Conservation (phyloP, 106 monocot genomes). For the Platanthera guangdongensis region DNA sequence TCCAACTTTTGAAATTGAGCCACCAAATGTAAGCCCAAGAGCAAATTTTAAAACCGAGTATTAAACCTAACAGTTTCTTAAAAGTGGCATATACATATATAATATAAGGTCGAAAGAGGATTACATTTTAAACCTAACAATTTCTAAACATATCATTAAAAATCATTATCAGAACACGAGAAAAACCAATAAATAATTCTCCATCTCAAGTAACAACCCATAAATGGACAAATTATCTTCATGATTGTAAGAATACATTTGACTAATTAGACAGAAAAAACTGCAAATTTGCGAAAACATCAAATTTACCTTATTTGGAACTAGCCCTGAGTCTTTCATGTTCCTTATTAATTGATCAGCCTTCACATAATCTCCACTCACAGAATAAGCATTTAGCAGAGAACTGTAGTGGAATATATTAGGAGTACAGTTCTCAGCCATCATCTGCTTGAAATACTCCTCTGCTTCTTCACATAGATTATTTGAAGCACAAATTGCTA, state of each 20-base stretch:
- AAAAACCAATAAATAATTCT: not conserved
- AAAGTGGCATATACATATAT: not conserved
- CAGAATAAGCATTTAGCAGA: constrained; percentile 84
- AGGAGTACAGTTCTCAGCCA: constrained; percentile 48
- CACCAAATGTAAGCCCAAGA: not conserved
- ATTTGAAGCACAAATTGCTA: constrained; percentile 84
- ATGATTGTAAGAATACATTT: not conserved
- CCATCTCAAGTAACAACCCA: not conserved
- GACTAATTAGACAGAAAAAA: not conserved
- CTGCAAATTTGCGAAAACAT: not conserved
- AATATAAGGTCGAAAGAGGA: not conserved
- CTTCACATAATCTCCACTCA: constrained; percentile 60
- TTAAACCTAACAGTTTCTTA: not conserved
- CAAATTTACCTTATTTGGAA: constrained; percentile 74
- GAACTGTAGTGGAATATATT: constrained; percentile 90
- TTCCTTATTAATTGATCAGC: constrained; percentile 62
- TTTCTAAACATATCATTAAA: not conserved
- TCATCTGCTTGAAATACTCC: constrained; percentile 74
- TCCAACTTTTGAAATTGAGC: not conserved
- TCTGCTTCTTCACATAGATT: constrained; percentile 75
- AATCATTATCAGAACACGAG: too few species aligned
- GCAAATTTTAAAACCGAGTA: not conserved
- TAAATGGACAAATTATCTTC: not conserved
- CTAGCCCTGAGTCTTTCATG: constrained; percentile 64
- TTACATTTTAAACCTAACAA: not conserved